These are phyloP conservation scores for Quercus tomentella DNA, from an alignment of 331 rosid species.

Conservation along the genomic window DNA sequence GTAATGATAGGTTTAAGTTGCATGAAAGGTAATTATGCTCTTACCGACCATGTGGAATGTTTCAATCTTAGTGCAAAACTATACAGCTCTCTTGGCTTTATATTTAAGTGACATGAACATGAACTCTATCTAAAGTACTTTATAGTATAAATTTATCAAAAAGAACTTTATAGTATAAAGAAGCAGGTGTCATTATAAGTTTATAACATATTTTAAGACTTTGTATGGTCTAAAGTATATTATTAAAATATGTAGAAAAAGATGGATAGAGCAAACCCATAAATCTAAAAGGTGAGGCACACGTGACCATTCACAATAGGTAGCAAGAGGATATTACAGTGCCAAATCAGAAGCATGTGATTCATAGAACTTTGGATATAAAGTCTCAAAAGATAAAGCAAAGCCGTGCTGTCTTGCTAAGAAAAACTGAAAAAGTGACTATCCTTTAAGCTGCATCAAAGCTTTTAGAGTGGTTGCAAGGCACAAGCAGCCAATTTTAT, in stretches of 20 bases:
- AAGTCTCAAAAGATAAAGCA: neutral
- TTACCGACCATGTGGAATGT: too few species aligned
- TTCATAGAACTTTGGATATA: neutral
- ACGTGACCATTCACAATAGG: neutral
- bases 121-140: too few species aligned
- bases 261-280: neutral
- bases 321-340: neutral
- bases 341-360: neutral
- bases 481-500: neutral
- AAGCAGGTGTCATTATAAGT: too few species aligned
- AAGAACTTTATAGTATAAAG: too few species aligned
- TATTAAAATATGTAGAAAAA: too few species aligned
- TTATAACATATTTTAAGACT: too few species aligned
- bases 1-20: too few species aligned
- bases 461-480: slow-evolving; percentile 14
- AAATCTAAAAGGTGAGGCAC: neutral
- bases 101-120: too few species aligned
- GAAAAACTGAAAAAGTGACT: slow-evolving; percentile 24
- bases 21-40: too few species aligned
- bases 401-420: slow-evolving; percentile 1
- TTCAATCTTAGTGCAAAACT: neutral
- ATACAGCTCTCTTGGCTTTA: neutral
- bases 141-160: too few species aligned
- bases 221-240: too few species aligned
- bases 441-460: slow-evolving; percentile 22